Conservation (phyloP, 805 yeast species). For the Yamadazyma phyllophila region DNA sequence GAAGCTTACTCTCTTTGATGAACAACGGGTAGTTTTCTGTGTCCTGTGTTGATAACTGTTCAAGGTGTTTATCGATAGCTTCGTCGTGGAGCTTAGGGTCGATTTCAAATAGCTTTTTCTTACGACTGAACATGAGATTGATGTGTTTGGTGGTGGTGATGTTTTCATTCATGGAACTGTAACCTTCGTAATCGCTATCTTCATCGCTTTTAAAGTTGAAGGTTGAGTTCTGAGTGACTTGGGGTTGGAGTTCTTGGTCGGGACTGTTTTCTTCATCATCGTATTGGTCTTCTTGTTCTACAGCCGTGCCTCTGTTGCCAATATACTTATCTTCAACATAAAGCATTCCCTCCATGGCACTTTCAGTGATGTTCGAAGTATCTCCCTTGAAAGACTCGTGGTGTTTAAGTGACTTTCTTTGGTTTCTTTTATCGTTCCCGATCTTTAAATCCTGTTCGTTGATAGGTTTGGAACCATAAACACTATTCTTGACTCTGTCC, state of each 20-base stretch:
- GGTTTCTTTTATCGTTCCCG: conserved; percentile 28
- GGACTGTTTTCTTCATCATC: background rate
- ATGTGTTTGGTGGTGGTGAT: conserved; percentile 10
- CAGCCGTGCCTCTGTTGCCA: conserved; percentile 15
- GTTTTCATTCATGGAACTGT: conserved; percentile 12
- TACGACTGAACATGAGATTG: conserved; percentile 12
- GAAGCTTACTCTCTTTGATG: conserved; percentile 21
- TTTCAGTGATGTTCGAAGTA: conserved; percentile 36
- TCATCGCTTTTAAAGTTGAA: conserved; percentile 10
- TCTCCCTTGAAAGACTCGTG: conserved; percentile 42
- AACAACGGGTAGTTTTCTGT: conserved; percentile 28
- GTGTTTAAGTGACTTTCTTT: conserved; percentile 23
- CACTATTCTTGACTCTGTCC: conserved; percentile 30
- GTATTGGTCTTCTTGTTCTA: conserved; percentile 12
- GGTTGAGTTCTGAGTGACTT: background rate
- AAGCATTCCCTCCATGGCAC: conserved; percentile 35
- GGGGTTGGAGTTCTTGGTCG: background rate
- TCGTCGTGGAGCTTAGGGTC: conserved; percentile 24
- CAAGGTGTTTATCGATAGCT: conserved; percentile 16
- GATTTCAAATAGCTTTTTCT: conserved; percentile 19
- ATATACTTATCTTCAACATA: conserved; percentile 33
- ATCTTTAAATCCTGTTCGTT: conserved; percentile 30
- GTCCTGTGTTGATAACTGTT: conserved; percentile 17
- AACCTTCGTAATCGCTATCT: conserved; percentile 16
- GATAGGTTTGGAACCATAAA: conserved; percentile 29